Percentiles rank a stretch among this genome's conserved stretches.
Evolutionary conservation across 768 basidiomycete species (phyloP).

Genomic region (Suillus ampliporus): DNA sequence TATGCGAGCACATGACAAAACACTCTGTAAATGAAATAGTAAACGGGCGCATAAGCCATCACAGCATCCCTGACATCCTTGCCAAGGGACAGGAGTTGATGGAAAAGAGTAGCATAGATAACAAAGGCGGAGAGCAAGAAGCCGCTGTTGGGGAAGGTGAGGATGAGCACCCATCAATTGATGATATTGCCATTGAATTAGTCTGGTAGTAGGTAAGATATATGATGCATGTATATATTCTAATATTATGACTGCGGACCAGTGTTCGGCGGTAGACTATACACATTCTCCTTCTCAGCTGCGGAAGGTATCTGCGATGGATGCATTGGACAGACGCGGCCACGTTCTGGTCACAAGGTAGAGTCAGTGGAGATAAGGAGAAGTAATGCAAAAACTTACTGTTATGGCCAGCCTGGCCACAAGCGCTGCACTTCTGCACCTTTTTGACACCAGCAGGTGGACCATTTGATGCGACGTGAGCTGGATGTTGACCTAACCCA

Average conservation of each 20-base stretch:
- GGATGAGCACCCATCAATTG: neutral
- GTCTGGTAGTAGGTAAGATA: neutral
- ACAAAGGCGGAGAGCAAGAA: too few relatives aligned
- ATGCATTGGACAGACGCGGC: too few relatives aligned
- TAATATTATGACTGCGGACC: neutral
- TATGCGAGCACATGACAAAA: constrained; percentile 4
- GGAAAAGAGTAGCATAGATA: constrained; percentile 2
- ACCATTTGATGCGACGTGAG: neutral
- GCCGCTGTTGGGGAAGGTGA: neutral
- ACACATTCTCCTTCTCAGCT: too few relatives aligned
- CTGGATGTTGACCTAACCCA: too few relatives aligned
- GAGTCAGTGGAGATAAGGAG: too few relatives aligned
- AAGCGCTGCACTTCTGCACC: constrained; percentile 9
- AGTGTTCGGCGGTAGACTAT: too few relatives aligned
- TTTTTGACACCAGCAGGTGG: neutral
- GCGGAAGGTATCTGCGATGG: too few relatives aligned
- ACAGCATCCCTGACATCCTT: constrained; percentile 4
- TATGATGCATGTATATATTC: neutral
- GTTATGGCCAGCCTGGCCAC: constrained; percentile 16
- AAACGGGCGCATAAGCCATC: neutral
- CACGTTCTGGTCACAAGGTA: too few relatives aligned
- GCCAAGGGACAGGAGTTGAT: constrained; percentile 12
- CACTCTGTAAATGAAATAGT: neutral
- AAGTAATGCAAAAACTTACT: constrained; percentile 2
- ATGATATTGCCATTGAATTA: neutral